phyloP scores from a whole-genome alignment of 345 rosid species.

The Populus tremula region DNA sequence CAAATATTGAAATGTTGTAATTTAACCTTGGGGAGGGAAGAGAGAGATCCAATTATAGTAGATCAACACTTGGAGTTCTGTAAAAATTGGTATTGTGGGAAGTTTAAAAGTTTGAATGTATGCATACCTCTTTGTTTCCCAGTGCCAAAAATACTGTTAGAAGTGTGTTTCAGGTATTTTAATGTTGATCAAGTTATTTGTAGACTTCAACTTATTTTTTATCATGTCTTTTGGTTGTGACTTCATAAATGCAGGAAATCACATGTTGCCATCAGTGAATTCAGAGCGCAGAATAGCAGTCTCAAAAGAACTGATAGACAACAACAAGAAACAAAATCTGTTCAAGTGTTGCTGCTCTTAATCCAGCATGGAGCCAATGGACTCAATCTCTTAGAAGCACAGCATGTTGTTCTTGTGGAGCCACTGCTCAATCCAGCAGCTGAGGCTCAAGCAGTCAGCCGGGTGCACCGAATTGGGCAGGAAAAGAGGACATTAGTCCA shows the following conservation, averaged over 20 bases:
- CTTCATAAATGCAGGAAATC: slow-evolving; percentile 60
- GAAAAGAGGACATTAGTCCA: slow-evolving; percentile 73
- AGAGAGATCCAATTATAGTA: too few species aligned
- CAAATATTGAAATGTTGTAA: too few species aligned
- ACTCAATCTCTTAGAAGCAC: slow-evolving; percentile 91
- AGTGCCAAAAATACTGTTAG: too few species aligned
- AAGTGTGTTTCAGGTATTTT: not conserved
- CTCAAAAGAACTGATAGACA: slow-evolving; percentile 23
- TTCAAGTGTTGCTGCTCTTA: slow-evolving; percentile 79
- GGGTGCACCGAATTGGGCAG: slow-evolving; percentile 94
- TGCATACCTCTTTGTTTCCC: too few species aligned
- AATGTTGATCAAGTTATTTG: not conserved
- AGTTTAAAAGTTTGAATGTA: too few species aligned
- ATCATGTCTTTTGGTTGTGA: slow-evolving; percentile 15
- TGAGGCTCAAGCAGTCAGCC: slow-evolving; percentile 93
- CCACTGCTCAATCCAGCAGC: slow-evolving; percentile 95
- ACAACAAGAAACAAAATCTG: slow-evolving; percentile 33
- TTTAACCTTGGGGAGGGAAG: too few species aligned
- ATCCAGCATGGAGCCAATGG: slow-evolving; percentile 98
- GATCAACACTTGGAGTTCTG: too few species aligned
- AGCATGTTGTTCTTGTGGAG: slow-evolving; percentile 89
- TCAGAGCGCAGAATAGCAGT: slow-evolving; percentile 47
- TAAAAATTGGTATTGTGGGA: too few species aligned
- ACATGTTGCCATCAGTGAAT: slow-evolving; percentile 72
- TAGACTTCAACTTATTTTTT: not conserved